phyloP scores from a whole-genome alignment of 177 flowering plant genomes.

The Tripterygium wilfordii region DNA sequence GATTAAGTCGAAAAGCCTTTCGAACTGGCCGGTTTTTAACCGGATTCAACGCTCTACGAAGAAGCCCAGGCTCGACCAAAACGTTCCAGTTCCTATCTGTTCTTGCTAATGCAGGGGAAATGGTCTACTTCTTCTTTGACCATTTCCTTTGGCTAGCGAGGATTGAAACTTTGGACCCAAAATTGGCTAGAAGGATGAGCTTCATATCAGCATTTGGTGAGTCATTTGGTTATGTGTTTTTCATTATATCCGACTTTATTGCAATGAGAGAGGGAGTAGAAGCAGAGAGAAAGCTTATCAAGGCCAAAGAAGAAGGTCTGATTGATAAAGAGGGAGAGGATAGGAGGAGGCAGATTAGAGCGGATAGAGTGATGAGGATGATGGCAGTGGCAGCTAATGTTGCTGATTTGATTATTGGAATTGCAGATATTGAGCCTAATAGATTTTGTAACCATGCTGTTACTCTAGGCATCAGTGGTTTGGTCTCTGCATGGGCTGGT shows the following conservation, averaged over 20 bases:
- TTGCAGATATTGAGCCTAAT: conserved; percentile 93
- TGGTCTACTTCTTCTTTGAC: conserved; percentile 96
- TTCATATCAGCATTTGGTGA: conserved; percentile 94
- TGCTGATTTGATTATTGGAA: conserved; percentile 76
- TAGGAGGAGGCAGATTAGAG: conserved; percentile 40
- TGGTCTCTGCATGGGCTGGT: conserved; percentile 99
- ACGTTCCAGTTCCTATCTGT: conserved; percentile 47
- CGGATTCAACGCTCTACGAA: conserved; percentile 70
- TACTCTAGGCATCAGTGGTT: conserved; percentile 80
- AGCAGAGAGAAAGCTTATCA: conserved; percentile 36
- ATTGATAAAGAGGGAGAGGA: conserved; percentile 13
- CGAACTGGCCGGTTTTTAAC: conserved; percentile 78
- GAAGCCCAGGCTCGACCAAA: conserved; percentile 56
- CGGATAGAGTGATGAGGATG: conserved; percentile 80
- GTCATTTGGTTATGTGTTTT: conserved; percentile 79
- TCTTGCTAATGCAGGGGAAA: conserved; percentile 80
- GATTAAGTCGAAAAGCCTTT: conserved; percentile 85
- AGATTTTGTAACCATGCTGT: conserved; percentile 82
- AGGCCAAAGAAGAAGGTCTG: conserved; percentile 19
- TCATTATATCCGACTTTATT: conserved; percentile 60
- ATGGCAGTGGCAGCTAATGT: conserved; percentile 87
- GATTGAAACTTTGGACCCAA: conserved; percentile 58
- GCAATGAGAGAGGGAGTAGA: conserved; percentile 47
- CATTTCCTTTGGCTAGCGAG: conserved; percentile 84
- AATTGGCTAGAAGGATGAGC: conserved; percentile 67